phyloP scores from a whole-genome alignment of 2,329 filamentous ascomycete species.

The Aspergillus tubingensis region DNA sequence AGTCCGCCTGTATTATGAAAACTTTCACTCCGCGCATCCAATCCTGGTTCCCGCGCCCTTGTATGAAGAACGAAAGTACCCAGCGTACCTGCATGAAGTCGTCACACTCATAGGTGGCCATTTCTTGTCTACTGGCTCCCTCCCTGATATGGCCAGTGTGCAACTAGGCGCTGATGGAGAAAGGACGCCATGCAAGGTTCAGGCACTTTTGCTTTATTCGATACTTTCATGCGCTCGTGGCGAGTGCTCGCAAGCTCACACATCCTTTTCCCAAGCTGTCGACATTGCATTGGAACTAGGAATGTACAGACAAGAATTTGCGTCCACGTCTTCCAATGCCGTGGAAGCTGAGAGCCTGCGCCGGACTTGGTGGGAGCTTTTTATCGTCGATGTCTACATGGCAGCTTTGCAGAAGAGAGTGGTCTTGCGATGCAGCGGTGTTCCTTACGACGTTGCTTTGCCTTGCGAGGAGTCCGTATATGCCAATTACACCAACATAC shows the following conservation, averaged over 20 bases:
- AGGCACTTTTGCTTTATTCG: slow-evolving; percentile 40
- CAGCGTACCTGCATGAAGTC: slow-evolving; percentile 50
- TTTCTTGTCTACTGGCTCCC: slow-evolving; percentile 39
- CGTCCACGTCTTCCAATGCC: slow-evolving; percentile 24
- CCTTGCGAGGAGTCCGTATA: slow-evolving; percentile 75
- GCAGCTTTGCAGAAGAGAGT: slow-evolving; percentile 60
- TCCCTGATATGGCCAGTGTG: slow-evolving; percentile 18
- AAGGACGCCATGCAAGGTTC: slow-evolving; percentile 38
- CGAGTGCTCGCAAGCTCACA: slow-evolving; percentile 36
- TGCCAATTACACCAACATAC: slow-evolving; percentile 55
- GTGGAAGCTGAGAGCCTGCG: slow-evolving; percentile 79
- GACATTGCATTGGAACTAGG: slow-evolving; percentile 72
- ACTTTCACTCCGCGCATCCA: slow-evolving; percentile 57
- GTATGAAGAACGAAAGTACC: slow-evolving; percentile 44
- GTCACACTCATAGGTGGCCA: slow-evolving; percentile 57
- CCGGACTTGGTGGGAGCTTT: slow-evolving; percentile 84
- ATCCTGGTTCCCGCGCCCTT: slow-evolving; percentile 52
- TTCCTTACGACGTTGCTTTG: slow-evolving; percentile 66
- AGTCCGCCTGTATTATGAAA: slow-evolving; percentile 53
- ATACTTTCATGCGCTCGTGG: slow-evolving; percentile 38
- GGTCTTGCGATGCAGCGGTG: slow-evolving; percentile 67
- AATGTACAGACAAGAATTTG: slow-evolving; percentile 69
- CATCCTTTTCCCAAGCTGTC: slow-evolving; percentile 62
- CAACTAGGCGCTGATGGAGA: slow-evolving; percentile 9
- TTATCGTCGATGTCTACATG: slow-evolving; percentile 76